Conservation (phyloP, 148 eudicot genomes). For the Cornus suecica region DNA sequence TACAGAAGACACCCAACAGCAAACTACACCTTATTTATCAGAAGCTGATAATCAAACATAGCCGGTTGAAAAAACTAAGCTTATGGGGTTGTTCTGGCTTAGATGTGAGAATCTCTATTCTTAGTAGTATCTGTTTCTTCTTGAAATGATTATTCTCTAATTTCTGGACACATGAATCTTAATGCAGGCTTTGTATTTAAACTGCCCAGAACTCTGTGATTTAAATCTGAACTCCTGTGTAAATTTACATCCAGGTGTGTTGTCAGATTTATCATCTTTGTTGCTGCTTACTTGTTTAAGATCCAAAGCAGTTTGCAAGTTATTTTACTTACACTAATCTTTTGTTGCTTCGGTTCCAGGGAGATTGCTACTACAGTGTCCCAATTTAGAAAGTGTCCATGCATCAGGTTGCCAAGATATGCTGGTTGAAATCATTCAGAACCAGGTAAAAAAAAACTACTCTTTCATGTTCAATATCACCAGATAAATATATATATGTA, state of each 20-base stretch:
- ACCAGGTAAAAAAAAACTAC: slow-evolving; percentile 47
- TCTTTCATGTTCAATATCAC: neutral
- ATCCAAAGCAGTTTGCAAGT: neutral
- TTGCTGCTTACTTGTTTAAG: neutral
- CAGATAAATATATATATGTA: too few species aligned
- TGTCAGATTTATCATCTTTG: slow-evolving; percentile 1
- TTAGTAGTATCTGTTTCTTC: slow-evolving; percentile 4
- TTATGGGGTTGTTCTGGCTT: slow-evolving; percentile 98
- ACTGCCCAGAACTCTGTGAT: slow-evolving; percentile 80
- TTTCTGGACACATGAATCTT: slow-evolving; percentile 9
- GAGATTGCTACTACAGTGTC: slow-evolving; percentile 72
- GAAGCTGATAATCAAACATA: slow-evolving; percentile 88
- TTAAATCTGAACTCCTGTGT: slow-evolving; percentile 76
- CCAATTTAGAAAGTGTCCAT: slow-evolving; percentile 67
- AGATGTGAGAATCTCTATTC: slow-evolving; percentile 61
- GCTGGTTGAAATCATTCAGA: slow-evolving; percentile 50
- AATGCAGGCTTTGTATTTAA: slow-evolving; percentile 77
- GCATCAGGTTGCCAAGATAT: slow-evolving; percentile 61
- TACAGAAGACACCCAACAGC: slow-evolving; percentile 44
- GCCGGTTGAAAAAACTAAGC: slow-evolving; percentile 76
- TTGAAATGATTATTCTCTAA: slow-evolving; percentile 1
- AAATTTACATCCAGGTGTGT: slow-evolving; percentile 80
- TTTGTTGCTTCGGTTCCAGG: slow-evolving; percentile 37
- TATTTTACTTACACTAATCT: neutral
- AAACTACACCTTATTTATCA: slow-evolving; percentile 62